Evolutionary conservation across 2,329 filamentous ascomycete genomes (phyloP).

Genomic region (Fusarium dimerum): DNA sequence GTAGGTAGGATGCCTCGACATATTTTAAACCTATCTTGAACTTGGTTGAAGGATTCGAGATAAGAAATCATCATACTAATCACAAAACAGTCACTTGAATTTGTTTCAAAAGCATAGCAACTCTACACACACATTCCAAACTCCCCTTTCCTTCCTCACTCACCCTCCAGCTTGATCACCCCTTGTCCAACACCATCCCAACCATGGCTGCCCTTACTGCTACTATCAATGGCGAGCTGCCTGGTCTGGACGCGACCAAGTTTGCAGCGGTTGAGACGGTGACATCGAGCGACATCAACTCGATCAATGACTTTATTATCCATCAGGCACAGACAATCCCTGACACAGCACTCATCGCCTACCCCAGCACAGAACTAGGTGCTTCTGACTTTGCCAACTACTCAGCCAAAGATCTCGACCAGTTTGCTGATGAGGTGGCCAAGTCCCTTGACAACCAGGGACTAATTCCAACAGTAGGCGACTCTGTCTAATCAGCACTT

Average conservation of each 20-base stretch:
- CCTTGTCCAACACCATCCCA: not conserved
- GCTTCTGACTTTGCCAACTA: slow-evolving; percentile 24
- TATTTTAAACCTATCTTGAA: too few relatives aligned
- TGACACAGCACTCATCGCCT: slow-evolving; percentile 24
- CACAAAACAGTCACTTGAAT: too few relatives aligned
- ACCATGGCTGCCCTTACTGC: slow-evolving; percentile 12
- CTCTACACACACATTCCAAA: not conserved
- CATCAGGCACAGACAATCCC: slow-evolving; percentile 21
- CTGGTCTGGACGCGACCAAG: slow-evolving; percentile 4
- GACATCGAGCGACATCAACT: slow-evolving; percentile 14
- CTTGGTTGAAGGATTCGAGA: not conserved
- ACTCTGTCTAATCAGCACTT: too few relatives aligned
- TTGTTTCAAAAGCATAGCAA: too few relatives aligned
- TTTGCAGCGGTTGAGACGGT: not conserved
- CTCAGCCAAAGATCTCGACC: slow-evolving; percentile 25
- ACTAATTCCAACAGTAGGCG: slow-evolving; percentile 11
- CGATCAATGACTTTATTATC: slow-evolving; percentile 24
- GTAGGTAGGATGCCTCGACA: too few relatives aligned
- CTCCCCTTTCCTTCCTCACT: not conserved
- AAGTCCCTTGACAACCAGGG: slow-evolving; percentile 10
- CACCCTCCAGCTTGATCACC: not conserved
- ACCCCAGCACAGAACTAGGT: slow-evolving; percentile 20
- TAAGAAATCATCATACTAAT: not conserved
- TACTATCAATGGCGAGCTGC: slow-evolving; percentile 2
- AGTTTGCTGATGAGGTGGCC: slow-evolving; percentile 24